Base-by-base conservation (phyloP, 306 rosid genomes). In the Potentilla sterilis region DNA sequence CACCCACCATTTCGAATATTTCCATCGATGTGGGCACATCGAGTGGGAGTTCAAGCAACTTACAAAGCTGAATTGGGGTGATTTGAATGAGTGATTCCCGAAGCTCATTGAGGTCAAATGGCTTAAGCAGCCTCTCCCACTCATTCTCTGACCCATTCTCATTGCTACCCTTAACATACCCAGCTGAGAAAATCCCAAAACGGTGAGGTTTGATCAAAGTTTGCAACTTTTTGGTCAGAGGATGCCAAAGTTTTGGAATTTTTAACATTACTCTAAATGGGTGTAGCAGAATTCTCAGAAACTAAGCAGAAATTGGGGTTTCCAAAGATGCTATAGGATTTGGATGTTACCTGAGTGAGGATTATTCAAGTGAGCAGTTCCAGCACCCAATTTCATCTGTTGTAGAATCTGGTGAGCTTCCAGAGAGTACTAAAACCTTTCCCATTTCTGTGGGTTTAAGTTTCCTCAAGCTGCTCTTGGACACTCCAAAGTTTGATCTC, bases 101-200 rank as follows among this genome's bases (percentile, higher is more conserved):
- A 71, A 90, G 99, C 75, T 90, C 89, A 75, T 87, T 77, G 47
- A 90, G 89, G 83, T 85, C 97, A 74, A 87, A 95, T 11, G 97
- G 99, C 80, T 88, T 87, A 41, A 90, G 89, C n/a, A 95, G 68
- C 76, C 78, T 92, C 79, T 86, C 96, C 99, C 99, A 92, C 70
- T 90, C 96, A 0, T 83, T 86, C 77, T 86, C 96, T 6, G 84
- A 62, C 18, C 70, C 90, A 74, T 68, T 41, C 32, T 63, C 77
- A 57, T 69, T 42, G 62, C 72, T 6, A 80, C 71, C 64, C 44
- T 67, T 61, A n/a, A 73, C 76, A 74, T 43, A 75, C 81, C 86
- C 77, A 75, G 73, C 72, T 35, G 87, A 76, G 79, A 75, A 88
- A 55, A 84, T 79, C 42, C 82, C 57, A 73, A 83, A 84, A 75